Evolutionary conservation across 768 basidiomycete genomes (phyloP).

Genomic region (Leccinum variicolor): DNA sequence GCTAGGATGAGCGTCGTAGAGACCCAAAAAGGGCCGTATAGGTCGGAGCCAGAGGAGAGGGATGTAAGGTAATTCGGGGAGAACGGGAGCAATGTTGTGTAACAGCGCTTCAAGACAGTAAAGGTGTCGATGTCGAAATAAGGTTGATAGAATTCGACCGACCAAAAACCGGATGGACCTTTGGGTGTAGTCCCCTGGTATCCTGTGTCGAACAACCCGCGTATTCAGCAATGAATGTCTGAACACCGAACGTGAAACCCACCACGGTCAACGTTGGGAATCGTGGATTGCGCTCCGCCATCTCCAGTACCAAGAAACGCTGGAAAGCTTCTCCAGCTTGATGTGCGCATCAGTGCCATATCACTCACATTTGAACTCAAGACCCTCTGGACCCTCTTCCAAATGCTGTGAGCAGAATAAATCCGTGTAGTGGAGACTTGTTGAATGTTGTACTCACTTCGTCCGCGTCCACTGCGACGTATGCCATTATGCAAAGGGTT

Average conservation of each 20-base stretch:
- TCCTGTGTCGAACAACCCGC: slow-evolving; percentile 37
- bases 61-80: slow-evolving; percentile 60
- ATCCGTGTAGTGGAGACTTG: not conserved
- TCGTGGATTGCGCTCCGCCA: slow-evolving; percentile 22
- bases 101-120: slow-evolving; percentile 72
- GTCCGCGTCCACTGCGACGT: slow-evolving; percentile 68
- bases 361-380: slow-evolving; percentile 67
- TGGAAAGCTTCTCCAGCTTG: slow-evolving; percentile 21
- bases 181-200: slow-evolving; percentile 49
- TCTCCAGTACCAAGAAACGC: slow-evolving; percentile 51
- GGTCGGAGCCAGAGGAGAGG: slow-evolving; percentile 54
- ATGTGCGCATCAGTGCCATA: not conserved
- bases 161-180: slow-evolving; percentile 64
- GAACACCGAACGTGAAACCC: slow-evolving; percentile 11
- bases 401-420: slow-evolving; percentile 37
- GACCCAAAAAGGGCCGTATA: slow-evolving; percentile 97
- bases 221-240: not conserved
- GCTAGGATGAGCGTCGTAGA: slow-evolving; percentile 92
- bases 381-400: slow-evolving; percentile 65
- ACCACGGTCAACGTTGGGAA: slow-evolving; percentile 51
- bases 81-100: slow-evolving; percentile 73
- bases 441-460: slow-evolving; percentile 44
- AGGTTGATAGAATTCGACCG: slow-evolving; percentile 79
- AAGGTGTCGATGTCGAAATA: slow-evolving; percentile 89
- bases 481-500: slow-evolving; percentile 47